Conservation (phyloP, 495 filamentous ascomycete genomes). For the Penicillium bialowiezense region DNA sequence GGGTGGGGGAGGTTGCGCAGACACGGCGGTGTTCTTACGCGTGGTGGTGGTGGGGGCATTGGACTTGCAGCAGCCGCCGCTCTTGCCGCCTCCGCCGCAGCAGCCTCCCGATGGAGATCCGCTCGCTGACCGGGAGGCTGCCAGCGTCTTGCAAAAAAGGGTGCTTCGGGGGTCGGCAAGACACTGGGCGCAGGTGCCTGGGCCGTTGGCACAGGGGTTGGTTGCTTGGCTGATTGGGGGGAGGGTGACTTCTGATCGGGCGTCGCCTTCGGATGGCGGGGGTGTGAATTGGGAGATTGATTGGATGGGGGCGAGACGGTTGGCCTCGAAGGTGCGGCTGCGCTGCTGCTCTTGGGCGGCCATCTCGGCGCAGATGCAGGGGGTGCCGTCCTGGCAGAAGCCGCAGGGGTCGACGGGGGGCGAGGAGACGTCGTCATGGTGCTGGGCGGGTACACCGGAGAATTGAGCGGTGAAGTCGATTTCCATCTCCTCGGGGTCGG, state of each 20-base stretch:
- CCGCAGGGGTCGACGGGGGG: slow-evolving; percentile 67
- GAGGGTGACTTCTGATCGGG: slow-evolving; percentile 43
- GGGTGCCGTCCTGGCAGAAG: slow-evolving; percentile 83
- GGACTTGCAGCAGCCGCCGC: slow-evolving; percentile 53
- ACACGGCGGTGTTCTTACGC: slow-evolving; percentile 26
- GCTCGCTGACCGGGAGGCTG: slow-evolving; percentile 56
- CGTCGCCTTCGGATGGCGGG: slow-evolving; percentile 66
- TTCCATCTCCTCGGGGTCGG: slow-evolving; percentile 62
- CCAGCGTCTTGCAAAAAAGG: slow-evolving; percentile 82
- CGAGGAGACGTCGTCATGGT: slow-evolving; percentile 33
- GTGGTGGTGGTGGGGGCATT: slow-evolving; percentile 26
- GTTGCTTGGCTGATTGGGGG: slow-evolving; percentile 43
- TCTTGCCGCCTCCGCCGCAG: slow-evolving; percentile 51
- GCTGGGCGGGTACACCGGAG: slow-evolving; percentile 39
- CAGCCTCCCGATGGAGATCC: slow-evolving; percentile 41
- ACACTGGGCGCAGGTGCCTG: slow-evolving; percentile 80
- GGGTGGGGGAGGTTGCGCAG: slow-evolving; percentile 24
- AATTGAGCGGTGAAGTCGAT: slow-evolving; percentile 73
- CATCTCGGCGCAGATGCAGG: slow-evolving; percentile 80
- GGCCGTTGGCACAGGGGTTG: slow-evolving; percentile 63
- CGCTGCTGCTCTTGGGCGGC: slow-evolving; percentile 47
- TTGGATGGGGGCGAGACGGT: slow-evolving; percentile 48
- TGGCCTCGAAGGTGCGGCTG: slow-evolving; percentile 36
- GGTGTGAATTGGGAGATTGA: slow-evolving; percentile 61
- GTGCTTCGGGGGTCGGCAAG: slow-evolving; percentile 72